Evolutionary conservation across 2,329 filamentous ascomycete species (phyloP).

Genomic region (Mycocentrospora acerina): DNA sequence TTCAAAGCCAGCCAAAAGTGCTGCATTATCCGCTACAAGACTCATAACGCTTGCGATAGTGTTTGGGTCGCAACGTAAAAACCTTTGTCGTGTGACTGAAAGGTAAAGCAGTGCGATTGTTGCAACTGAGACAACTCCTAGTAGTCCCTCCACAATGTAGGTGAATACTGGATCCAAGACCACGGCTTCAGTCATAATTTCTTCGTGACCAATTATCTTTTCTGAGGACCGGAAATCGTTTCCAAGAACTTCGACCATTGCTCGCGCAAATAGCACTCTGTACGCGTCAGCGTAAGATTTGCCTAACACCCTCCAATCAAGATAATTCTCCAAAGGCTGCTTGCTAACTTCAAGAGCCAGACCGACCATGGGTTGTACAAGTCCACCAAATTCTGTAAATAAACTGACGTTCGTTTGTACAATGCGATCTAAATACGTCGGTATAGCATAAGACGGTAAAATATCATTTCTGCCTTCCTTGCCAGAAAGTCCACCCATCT

Average conservation of each 20-base stretch:
- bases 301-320: constrained; percentile 32
- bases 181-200: constrained; percentile 32
- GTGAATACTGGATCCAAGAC: constrained; percentile 40
- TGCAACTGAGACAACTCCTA: constrained; percentile 26
- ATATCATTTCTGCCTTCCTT: constrained; percentile 1
- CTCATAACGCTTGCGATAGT: constrained; percentile 38
- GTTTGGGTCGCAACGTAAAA: constrained; percentile 15
- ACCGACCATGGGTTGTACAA: constrained; percentile 39
- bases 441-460: constrained; percentile 5
- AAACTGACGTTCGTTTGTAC: not conserved
- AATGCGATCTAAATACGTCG: constrained; percentile 6
- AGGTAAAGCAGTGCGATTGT: constrained; percentile 22
- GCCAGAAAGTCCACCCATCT: constrained; percentile 2
- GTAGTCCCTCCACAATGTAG: constrained; percentile 36
- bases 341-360: constrained; percentile 37
- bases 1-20: constrained; percentile 16
- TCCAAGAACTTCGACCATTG: constrained; percentile 29
- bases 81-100: constrained; percentile 13
- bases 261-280: constrained; percentile 43
- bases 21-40: constrained; percentile 20
- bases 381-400: too few relatives aligned
- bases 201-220: constrained; percentile 12
- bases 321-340: constrained; percentile 26
- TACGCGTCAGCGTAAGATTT: constrained; percentile 43
- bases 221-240: constrained; percentile 7